Conservation (phyloP, 306 rosid genomes). For the Corylus avellana region DNA sequence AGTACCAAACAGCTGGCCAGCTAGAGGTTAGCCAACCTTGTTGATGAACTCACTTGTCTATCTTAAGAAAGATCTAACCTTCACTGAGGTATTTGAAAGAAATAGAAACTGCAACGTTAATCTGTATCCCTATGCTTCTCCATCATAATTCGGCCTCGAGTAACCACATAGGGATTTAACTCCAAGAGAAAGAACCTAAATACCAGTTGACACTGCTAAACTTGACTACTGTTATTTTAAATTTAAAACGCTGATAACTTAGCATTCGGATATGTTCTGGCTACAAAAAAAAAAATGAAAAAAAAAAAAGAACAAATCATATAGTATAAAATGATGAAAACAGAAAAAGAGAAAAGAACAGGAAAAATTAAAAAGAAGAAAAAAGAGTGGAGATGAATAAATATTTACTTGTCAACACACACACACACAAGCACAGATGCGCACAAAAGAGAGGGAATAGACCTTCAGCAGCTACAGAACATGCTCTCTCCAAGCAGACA, state of each 20-base stretch:
- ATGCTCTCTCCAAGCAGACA: conserved; percentile 87
- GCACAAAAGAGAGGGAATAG: conserved; percentile 22
- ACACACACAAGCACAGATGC: background rate
- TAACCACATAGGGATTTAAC: background rate
- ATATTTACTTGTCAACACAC: background rate
- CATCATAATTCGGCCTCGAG: background rate
- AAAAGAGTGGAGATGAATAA: background rate
- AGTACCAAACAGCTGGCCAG: conserved; percentile 3
- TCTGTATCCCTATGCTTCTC: background rate
- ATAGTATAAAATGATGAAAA: background rate
- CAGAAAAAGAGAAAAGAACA: background rate
- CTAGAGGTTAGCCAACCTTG: background rate
- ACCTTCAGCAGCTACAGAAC: conserved; percentile 95
- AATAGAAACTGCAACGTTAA: background rate
- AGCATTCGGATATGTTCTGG: background rate
- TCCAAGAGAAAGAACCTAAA: conserved; percentile 6
- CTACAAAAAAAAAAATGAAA: background rate
- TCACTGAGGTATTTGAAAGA: background rate
- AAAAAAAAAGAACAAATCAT: background rate
- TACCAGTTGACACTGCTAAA: background rate
- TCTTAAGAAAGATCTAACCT: background rate
- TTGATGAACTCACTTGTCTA: background rate
- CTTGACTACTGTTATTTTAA: background rate
- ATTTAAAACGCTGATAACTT: background rate
- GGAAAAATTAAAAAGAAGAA: background rate